Base-by-base conservation (phyloP, 2,329 filamentous ascomycete genomes). In the Aspergillus glaucus region DNA sequence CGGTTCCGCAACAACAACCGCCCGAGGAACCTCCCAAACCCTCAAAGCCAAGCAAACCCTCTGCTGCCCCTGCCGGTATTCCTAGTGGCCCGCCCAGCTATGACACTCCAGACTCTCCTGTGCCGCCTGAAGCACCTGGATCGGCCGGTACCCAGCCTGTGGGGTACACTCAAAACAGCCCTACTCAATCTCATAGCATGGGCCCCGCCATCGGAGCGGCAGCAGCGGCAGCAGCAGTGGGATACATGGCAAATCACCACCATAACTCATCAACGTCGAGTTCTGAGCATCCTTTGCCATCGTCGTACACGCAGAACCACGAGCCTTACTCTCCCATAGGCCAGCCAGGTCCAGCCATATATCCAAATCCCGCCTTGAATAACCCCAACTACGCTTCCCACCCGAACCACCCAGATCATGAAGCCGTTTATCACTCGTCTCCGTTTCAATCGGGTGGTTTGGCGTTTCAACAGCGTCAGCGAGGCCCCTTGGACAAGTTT, bases 401-500 rank as follows among this genome's bases (percentile, higher is more conserved):
- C 52, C 52, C 59, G 19, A 55, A 62, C n/a, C 58, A 61, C 22
- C 37, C 37, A 12, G 19, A 40, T 14, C 53, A 64, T 21, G 57
- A 65, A 50, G 62, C 63, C 53, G 59, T 62, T n/a, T 60, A 63
- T 42, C 62, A 66, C 34, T 51, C 53, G 22, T 36, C 52, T 24
- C 55, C 59, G 1, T 58, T 64, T 24, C 61, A 62, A 21, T 60
- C 65, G 0, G 67, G 67, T 17, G 63, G 64, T 9, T 70, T 79
- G 61, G 72, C 72, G 28, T 72, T 75, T 49, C 66, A 70, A 39
- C 78, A 79, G 55, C 75, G 76, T 46, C 79, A 79, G 49, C 73
- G 72, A 41, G 80, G 80, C 0, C 78, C 82, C 0, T 69, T 85
- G 1, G 72, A 71, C 34, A 76, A 71, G 44, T 72, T 83, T 26